A percentile compares a stretch with the other conserved stretches of the same genome.
phyloP scores from a whole-genome alignment of 768 basidiomycete genomes.

The Panus rudis region DNA sequence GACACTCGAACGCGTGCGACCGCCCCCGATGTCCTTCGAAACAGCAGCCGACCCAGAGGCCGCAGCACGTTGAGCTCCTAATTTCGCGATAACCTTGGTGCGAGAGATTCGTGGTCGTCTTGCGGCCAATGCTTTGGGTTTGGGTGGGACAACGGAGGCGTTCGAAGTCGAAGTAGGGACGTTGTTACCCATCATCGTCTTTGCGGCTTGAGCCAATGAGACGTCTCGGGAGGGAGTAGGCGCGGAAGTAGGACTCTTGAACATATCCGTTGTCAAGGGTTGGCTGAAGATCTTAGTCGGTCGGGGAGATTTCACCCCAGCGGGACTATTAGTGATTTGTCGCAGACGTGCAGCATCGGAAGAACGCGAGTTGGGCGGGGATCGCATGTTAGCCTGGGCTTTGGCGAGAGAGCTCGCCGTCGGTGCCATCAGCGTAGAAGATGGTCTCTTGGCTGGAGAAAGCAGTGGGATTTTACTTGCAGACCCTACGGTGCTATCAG shows the following conservation, averaged over 20 bases:
- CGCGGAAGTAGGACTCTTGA: slow-evolving; percentile 14
- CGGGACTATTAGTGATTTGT: slow-evolving; percentile 29
- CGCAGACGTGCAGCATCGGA: slow-evolving; percentile 19
- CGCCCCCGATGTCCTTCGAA: slow-evolving; percentile 11
- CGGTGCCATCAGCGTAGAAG: slow-evolving; percentile 58
- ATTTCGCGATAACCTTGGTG: slow-evolving; percentile 69
- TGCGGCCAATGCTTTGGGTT: slow-evolving; percentile 29
- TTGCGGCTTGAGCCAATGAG: slow-evolving; percentile 5
- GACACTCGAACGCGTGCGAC: slow-evolving; percentile 42
- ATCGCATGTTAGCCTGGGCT: slow-evolving; percentile 18
- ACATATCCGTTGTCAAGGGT: slow-evolving; percentile 32
- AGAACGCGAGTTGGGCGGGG: slow-evolving; percentile 6
- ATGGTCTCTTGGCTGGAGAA: slow-evolving; percentile 20
- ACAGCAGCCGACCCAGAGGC: slow-evolving; percentile 18
- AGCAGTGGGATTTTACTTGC: background rate
- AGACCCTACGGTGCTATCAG: background rate
- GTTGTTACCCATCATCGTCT: background rate
- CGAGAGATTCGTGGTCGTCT: slow-evolving; percentile 76
- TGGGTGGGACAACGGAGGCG: slow-evolving; percentile 19
- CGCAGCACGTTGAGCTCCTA: slow-evolving; percentile 66
- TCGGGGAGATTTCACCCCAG: slow-evolving; percentile 17
- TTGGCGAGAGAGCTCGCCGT: slow-evolving; percentile 76
- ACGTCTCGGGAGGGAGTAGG: background rate
- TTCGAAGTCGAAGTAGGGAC: slow-evolving; percentile 1
- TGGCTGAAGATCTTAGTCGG: slow-evolving; percentile 45